A percentile compares a stretch with the other conserved stretches of the same genome.
Conservation (phyloP, 768 basidiomycete species). For the Strobilomyces dryophilus region DNA sequence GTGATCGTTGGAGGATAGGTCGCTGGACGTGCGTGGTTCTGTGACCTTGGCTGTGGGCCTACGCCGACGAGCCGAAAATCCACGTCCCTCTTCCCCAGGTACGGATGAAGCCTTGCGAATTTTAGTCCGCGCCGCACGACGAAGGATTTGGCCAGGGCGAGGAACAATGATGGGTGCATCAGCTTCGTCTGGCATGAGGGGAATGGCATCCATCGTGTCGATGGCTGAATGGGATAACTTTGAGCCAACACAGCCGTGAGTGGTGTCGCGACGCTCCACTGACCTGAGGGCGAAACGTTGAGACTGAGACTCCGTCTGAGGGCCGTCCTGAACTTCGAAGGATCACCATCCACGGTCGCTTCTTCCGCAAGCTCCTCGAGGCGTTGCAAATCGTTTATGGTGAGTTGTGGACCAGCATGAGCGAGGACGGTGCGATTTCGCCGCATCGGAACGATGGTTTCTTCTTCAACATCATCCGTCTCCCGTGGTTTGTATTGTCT, state of each 20-base stretch:
- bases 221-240: slow-evolving; percentile 42
- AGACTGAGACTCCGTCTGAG: slow-evolving; percentile 84
- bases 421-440: slow-evolving; percentile 64
- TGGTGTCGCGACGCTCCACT: slow-evolving; percentile 31
- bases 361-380: slow-evolving; percentile 92
- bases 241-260: slow-evolving; percentile 19
- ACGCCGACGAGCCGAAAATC: slow-evolving; percentile 49
- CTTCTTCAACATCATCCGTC: slow-evolving; percentile 70
- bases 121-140: slow-evolving; percentile 90
- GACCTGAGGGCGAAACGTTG: slow-evolving; percentile 82
- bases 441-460: slow-evolving; percentile 66
- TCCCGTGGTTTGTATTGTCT: slow-evolving; percentile 85
- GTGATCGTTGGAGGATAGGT: slow-evolving; percentile 51
- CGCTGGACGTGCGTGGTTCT: slow-evolving; percentile 62
- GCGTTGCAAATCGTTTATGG: slow-evolving; percentile 90
- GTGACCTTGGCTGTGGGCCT: slow-evolving; percentile 23
- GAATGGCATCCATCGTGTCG: slow-evolving; percentile 63
- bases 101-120: slow-evolving; percentile 83
- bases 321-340: slow-evolving; percentile 70
- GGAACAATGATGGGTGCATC: slow-evolving; percentile 87
- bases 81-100: slow-evolving; percentile 72
- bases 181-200: slow-evolving; percentile 70
- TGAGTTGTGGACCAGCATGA: slow-evolving; percentile 78
- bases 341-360: slow-evolving; percentile 78
- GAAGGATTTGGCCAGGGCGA: slow-evolving; percentile 83